A percentile compares a stretch with the other conserved stretches of the same genome.
phyloP scores from a whole-genome alignment of 2,329 filamentous ascomycete genomes.

The Colletotrichum gigasporum region DNA sequence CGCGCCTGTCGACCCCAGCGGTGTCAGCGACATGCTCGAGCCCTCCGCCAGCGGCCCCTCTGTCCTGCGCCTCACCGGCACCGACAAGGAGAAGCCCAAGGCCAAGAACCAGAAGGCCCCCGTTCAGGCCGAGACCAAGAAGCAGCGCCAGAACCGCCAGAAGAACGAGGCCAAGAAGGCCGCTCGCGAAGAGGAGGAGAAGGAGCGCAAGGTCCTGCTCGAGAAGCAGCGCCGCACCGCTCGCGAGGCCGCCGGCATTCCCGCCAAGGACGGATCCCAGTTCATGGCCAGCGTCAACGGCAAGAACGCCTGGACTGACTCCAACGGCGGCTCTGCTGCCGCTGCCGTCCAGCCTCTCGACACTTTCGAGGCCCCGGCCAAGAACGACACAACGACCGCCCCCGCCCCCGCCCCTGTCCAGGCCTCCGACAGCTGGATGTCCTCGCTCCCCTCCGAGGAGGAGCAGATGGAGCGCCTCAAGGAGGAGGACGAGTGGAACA shows the following conservation, averaged over 20 bases:
- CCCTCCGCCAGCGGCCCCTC: slow-evolving; percentile 72
- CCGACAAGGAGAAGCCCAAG: slow-evolving; percentile 70
- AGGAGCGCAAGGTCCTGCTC: slow-evolving; percentile 76
- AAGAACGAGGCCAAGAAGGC: slow-evolving; percentile 86
- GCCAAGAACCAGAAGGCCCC: slow-evolving; percentile 69
- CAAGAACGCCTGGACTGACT: slow-evolving; percentile 52
- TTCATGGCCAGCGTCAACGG: slow-evolving; percentile 59
- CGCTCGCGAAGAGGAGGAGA: slow-evolving; percentile 80
- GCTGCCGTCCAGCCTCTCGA: slow-evolving; percentile 63
- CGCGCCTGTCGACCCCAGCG: slow-evolving; percentile 66
- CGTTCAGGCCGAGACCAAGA: slow-evolving; percentile 85
- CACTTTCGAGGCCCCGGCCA: slow-evolving; percentile 57
- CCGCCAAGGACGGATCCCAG: slow-evolving; percentile 81
- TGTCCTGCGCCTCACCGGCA: slow-evolving; percentile 80
- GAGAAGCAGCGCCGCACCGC: slow-evolving; percentile 87
- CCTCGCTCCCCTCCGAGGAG: slow-evolving; percentile 67
- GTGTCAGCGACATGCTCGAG: slow-evolving; percentile 94
- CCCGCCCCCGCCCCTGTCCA: slow-evolving; percentile 43
- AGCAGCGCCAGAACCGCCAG: slow-evolving; percentile 91
- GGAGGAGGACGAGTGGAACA: slow-evolving; percentile 67
- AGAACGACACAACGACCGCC: slow-evolving; percentile 45
- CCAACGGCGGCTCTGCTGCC: slow-evolving; percentile 40
- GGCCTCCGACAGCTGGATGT: slow-evolving; percentile 54
- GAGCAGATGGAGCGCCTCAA: slow-evolving; percentile 69
- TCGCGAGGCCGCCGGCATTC: slow-evolving; percentile 82